Evolutionary conservation across 306 rosid genomes (phyloP).

Genomic region (Prunus mongolica): DNA sequence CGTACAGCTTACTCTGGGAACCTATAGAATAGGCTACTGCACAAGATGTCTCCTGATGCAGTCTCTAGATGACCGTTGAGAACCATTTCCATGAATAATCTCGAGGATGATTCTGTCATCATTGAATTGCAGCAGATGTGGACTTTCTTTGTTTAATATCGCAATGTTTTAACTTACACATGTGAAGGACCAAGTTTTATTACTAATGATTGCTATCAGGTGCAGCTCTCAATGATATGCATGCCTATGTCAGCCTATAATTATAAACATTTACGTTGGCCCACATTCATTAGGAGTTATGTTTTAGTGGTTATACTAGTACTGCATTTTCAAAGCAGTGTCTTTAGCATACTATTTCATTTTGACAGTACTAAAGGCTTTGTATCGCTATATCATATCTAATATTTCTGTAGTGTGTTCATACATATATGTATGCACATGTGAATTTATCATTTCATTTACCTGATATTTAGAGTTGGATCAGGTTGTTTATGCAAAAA

Average conservation of each 20-base stretch:
- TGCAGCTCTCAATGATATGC: neutral
- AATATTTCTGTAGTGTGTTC: neutral
- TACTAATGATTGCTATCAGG: neutral
- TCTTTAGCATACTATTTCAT: neutral
- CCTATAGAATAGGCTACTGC: neutral
- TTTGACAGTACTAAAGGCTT: neutral
- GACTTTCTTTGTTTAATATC: neutral
- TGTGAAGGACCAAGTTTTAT: neutral
- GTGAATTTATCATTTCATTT: neutral
- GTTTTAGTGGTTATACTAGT: neutral
- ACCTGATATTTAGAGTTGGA: slow-evolving; percentile 37
- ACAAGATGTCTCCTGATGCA: neutral
- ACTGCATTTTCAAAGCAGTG: neutral
- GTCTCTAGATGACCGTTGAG: neutral
- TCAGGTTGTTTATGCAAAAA: slow-evolving; percentile 94
- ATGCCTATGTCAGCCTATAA: neutral
- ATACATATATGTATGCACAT: neutral
- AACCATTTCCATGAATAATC: neutral
- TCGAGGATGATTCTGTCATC: neutral
- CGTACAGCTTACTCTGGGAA: neutral
- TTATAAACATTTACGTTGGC: neutral
- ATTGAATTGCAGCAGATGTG: neutral
- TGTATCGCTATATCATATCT: neutral
- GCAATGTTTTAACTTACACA: neutral
- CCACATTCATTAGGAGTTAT: neutral